Evolutionary conservation across 2,329 filamentous ascomycete genomes (phyloP), one percentile per base, ranked within the genome.

Genomic region (Shiraia sp.): DNA sequence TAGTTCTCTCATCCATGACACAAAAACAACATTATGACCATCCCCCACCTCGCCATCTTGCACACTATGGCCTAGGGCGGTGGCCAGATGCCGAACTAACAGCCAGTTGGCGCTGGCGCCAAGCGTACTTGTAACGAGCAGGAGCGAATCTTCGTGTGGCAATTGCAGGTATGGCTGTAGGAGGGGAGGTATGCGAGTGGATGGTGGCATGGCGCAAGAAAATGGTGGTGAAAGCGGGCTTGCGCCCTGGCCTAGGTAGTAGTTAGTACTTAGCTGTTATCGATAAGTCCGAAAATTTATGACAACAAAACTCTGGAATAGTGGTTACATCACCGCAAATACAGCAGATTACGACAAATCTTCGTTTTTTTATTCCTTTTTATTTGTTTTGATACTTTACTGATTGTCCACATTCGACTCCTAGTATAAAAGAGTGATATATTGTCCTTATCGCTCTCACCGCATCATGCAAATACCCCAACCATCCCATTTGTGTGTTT

Each of bases 1-100:
- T 50, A 79, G 80, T 57, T 92, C 86, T 46, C 88, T 79, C 70
- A 95, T 73, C 70, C 93, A 96, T 72, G 88, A 95, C 43, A 93
- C 83, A 3, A 96, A 75, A 3, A 96, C 76, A 1, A 96, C 69
- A 13, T 65, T 67, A 8, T 53, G 52, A 5, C 49, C 56, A 30
- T 51, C 49, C 12, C 57, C 52, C 23, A 39, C 53, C 49, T 61
- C 59, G 3, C 53, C 61, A 57, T 71, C 60, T 22, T 62, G 49
- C 6, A 32, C 37, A 6, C 17, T 24, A 17, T 39, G 49, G 42
- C 44, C 56, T 25, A 83, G 61, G 12, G 75, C 71, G 34, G 72
- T 72, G 63, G 75, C 73, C 17, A 80, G 60, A 41, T 76, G 77
- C 24, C 80, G 72, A 9, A 80, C 54, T 0, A 77, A 61, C 15